phyloP scores from a whole-genome alignment of 257 asterid genomes.

The Primulina tabacum region DNA sequence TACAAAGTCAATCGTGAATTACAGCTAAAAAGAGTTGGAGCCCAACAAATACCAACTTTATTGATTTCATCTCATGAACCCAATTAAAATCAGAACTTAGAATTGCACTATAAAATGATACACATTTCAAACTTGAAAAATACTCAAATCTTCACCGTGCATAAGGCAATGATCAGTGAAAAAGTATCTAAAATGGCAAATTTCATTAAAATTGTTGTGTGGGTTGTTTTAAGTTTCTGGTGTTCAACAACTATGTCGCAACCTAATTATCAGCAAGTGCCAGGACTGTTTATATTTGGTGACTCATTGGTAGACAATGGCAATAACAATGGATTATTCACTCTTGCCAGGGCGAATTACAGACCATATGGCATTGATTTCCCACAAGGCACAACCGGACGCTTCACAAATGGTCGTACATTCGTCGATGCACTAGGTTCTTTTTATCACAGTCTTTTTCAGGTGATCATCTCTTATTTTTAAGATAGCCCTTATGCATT shows the following conservation, averaged over 20 bases:
- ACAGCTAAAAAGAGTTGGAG: conserved; percentile 30
- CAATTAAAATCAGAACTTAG: background rate
- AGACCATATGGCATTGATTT: conserved; percentile 81
- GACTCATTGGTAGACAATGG: conserved; percentile 93
- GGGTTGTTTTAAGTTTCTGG: conserved; percentile 26
- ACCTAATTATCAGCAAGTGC: conserved; percentile 47
- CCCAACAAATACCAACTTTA: background rate
- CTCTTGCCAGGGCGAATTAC: conserved; percentile 80
- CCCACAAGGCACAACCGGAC: conserved; percentile 76
- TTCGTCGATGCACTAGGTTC: conserved; percentile 73
- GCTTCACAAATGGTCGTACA: conserved; percentile 88
- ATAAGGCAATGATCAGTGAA: background rate
- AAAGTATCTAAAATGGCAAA: conserved; percentile 24
- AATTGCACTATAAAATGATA: background rate
- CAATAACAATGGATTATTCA: conserved; percentile 68
- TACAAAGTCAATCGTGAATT: conserved; percentile 22
- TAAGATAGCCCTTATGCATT: background rate
- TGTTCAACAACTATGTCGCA: conserved; percentile 35
- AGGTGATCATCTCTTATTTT: background rate
- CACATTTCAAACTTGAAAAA: background rate
- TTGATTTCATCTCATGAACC: background rate
- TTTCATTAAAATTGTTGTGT: conserved; percentile 25
- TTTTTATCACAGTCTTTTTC: background rate
- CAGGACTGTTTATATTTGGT: conserved; percentile 73
- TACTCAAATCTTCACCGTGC: background rate